Evolutionary conservation across 2,329 filamentous ascomycete genomes (phyloP).

Genomic region (Aspergillus tamarii): DNA sequence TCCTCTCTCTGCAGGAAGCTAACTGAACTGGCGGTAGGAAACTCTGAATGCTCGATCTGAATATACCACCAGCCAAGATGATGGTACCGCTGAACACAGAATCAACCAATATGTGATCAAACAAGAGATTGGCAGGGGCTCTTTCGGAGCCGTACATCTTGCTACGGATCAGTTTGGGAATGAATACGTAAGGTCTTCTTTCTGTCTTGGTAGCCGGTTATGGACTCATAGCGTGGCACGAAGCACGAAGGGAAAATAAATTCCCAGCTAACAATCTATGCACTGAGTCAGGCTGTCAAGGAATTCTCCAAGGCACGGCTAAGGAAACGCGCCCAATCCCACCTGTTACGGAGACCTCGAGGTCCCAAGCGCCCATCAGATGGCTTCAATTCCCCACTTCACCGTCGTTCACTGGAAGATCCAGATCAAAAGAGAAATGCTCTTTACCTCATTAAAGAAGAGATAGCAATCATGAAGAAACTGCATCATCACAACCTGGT

Average conservation of each 20-base stretch:
- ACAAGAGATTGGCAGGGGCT: slow-evolving; percentile 95
- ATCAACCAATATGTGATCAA: slow-evolving; percentile 96
- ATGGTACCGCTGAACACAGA: slow-evolving; percentile 77
- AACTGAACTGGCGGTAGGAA: slow-evolving; percentile 60
- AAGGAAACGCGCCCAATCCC: slow-evolving; percentile 86
- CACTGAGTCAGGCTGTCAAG: slow-evolving; percentile 75
- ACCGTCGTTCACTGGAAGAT: slow-evolving; percentile 59
- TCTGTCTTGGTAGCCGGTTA: not conserved
- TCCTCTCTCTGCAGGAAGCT: not conserved
- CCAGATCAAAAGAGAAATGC: slow-evolving; percentile 67
- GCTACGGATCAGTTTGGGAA: slow-evolving; percentile 87
- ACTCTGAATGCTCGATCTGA: slow-evolving; percentile 87
- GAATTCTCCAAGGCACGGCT: slow-evolving; percentile 94
- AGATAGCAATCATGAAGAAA: slow-evolving; percentile 99
- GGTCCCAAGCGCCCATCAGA: slow-evolving; percentile 56
- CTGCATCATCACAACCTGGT: slow-evolving; percentile 94
- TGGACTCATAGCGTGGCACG: not conserved
- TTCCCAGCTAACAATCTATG: slow-evolving; percentile 13
- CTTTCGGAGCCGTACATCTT: slow-evolving; percentile 90
- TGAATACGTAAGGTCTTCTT: slow-evolving; percentile 74
- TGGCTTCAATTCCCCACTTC: slow-evolving; percentile 66
- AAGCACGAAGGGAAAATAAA: slow-evolving; percentile 16
- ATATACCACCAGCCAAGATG: slow-evolving; percentile 81
- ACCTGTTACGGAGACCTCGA: slow-evolving; percentile 72
- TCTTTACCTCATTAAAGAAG: slow-evolving; percentile 86